Conservation (phyloP, 2,329 filamentous ascomycete genomes). For the Phialocephala subalpina region DNA sequence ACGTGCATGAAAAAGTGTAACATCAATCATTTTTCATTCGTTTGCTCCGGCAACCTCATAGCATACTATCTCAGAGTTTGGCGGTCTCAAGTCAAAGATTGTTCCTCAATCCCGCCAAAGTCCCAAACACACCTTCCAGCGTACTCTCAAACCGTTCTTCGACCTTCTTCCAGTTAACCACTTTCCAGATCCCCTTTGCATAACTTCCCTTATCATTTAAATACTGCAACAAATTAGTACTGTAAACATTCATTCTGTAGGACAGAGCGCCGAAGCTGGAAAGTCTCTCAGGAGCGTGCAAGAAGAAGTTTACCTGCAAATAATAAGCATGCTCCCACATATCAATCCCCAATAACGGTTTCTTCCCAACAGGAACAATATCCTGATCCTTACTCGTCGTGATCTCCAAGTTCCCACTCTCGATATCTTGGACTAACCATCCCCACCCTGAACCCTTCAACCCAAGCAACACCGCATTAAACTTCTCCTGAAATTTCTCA, state of each 20-base stretch:
- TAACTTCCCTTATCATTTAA: conserved; percentile 79
- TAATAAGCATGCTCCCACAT: conserved; percentile 98
- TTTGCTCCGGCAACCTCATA: no score
- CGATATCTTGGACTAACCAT: conserved; percentile 77
- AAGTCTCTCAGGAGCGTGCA: no score
- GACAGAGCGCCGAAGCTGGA: no score
- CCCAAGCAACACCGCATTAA: conserved; percentile 70
- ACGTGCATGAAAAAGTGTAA: background rate
- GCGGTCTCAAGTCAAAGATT: conserved; percentile 18
- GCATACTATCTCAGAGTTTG: no score
- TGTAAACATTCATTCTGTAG: no score
- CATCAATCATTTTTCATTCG: no score
- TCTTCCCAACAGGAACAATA: conserved; percentile 69
- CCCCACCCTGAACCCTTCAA: conserved; percentile 90
- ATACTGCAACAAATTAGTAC: no score
- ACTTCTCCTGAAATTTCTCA: conserved; percentile 69
- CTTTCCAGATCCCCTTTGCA: conserved; percentile 78
- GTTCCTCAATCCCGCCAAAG: conserved; percentile 31
- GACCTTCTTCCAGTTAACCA: conserved; percentile 79
- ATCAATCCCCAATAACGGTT: conserved; percentile 81
- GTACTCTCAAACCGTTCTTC: conserved; percentile 66
- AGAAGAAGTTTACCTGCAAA: no score
- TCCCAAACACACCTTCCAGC: conserved; percentile 46
- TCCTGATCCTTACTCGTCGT: conserved; percentile 90
- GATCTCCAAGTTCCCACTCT: conserved; percentile 69